Evolutionary conservation across 1,139 yeast species (phyloP).

Genomic region (Hyphopichia pseudoburtonii): DNA sequence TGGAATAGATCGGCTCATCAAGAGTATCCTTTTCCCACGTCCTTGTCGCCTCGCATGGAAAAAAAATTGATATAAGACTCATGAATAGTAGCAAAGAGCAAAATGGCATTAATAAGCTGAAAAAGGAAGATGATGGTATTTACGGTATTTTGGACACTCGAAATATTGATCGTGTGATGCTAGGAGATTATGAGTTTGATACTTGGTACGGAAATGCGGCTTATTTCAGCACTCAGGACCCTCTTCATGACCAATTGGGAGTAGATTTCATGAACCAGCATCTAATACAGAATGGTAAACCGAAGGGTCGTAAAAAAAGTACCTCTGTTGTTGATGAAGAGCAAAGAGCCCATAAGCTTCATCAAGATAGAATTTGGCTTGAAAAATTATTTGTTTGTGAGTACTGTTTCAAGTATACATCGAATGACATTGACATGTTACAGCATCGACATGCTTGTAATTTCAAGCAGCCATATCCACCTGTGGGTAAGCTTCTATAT

Average conservation of each 20-base stretch:
- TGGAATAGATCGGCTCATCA: no score
- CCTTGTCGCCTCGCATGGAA: no score
- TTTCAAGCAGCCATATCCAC: slow-evolving; percentile 28
- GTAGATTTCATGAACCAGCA: background rate
- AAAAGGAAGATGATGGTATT: slow-evolving; percentile 23
- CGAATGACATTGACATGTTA: slow-evolving; percentile 32
- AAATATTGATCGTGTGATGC: slow-evolving; percentile 62
- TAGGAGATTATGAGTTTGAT: slow-evolving; percentile 64
- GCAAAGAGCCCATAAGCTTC: slow-evolving; percentile 1
- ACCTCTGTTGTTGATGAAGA: slow-evolving; percentile 6
- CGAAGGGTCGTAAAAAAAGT: slow-evolving; percentile 13
- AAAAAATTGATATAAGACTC: no score
- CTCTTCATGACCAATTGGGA: background rate
- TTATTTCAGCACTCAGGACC: slow-evolving; percentile 49
- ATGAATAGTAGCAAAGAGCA: background rate
- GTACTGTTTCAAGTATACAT: slow-evolving; percentile 78
- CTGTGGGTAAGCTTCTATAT: slow-evolving; percentile 70
- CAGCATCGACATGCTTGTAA: slow-evolving; percentile 50
- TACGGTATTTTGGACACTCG: slow-evolving; percentile 62
- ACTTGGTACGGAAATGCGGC: slow-evolving; percentile 90
- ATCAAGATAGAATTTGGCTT: no score
- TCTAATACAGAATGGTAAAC: slow-evolving; percentile 16
- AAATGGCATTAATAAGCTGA: slow-evolving; percentile 1
- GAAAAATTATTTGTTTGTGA: slow-evolving; percentile 72
- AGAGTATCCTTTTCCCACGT: no score